Evolutionary conservation across 352 stramenopile species (phyloP).

Genomic region (Aphanomyces invadans): DNA sequence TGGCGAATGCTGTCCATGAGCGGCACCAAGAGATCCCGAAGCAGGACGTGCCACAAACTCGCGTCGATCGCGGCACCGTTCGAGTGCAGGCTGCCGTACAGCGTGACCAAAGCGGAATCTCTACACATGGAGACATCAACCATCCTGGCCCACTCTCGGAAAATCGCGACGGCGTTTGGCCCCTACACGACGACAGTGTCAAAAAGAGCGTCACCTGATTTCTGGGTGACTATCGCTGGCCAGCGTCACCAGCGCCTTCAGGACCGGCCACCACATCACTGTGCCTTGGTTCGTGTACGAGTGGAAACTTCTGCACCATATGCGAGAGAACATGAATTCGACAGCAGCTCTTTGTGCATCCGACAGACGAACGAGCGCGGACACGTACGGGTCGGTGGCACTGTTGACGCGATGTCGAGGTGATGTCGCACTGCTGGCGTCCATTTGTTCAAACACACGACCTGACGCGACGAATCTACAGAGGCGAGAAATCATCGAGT

Average conservation of each 20-base stretch:
- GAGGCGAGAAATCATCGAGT: too few species aligned
- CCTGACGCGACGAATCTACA: constrained; percentile 64
- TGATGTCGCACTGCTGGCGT: too few species aligned
- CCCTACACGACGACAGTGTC: constrained; percentile 57
- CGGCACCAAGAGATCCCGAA: constrained; percentile 78
- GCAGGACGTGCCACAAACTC: constrained; percentile 73
- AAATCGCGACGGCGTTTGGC: constrained; percentile 62
- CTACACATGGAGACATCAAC: neutral
- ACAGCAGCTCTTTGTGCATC: too few species aligned
- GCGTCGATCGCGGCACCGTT: constrained; percentile 18
- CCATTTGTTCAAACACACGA: constrained; percentile 67
- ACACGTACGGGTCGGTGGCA: too few species aligned
- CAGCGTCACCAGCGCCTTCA: constrained; percentile 92
- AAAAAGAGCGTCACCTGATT: constrained; percentile 77
- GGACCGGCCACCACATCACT: constrained; percentile 97
- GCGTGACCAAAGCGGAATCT: constrained; percentile 7
- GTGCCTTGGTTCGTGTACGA: too few species aligned
- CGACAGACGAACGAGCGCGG: too few species aligned
- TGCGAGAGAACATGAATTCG: too few species aligned
- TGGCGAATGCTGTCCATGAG: constrained; percentile 34
- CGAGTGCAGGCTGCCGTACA: constrained; percentile 15
- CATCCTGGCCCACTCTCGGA: too few species aligned
- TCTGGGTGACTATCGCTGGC: constrained; percentile 85
- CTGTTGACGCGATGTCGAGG: too few species aligned
- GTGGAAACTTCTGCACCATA: too few species aligned